phyloP scores from a whole-genome alignment of 2,329 filamentous ascomycete genomes.

The Monosporascus sp. region DNA sequence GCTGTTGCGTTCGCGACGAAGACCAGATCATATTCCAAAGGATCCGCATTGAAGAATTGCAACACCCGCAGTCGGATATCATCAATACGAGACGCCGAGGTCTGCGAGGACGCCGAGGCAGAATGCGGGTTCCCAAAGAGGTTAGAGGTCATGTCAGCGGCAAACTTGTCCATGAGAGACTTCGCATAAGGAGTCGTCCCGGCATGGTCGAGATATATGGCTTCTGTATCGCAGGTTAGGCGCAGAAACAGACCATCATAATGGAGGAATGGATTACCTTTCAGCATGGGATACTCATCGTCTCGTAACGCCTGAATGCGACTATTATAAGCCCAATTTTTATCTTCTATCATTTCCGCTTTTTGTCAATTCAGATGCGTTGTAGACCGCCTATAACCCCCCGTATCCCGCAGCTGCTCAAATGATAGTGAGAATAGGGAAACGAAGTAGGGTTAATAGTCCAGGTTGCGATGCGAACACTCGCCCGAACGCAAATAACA shows the following conservation, averaged over 20 bases:
- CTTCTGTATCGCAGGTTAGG: slow-evolving; percentile 41
- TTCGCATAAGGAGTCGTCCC: slow-evolving; percentile 83
- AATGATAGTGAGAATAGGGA: too few relatives aligned
- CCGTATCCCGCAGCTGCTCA: not conserved
- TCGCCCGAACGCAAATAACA: too few relatives aligned
- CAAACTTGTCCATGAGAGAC: slow-evolving; percentile 74
- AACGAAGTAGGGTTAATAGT: too few relatives aligned
- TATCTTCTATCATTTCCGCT: slow-evolving; percentile 23
- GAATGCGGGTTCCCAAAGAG: slow-evolving; percentile 93
- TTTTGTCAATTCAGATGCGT: slow-evolving; percentile 7
- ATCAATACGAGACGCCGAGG: slow-evolving; percentile 69
- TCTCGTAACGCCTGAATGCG: slow-evolving; percentile 53
- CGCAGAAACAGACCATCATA: not conserved
- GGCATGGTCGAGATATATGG: slow-evolving; percentile 86
- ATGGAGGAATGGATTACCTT: slow-evolving; percentile 38
- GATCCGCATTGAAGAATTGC: slow-evolving; percentile 74
- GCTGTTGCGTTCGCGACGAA: slow-evolving; percentile 59
- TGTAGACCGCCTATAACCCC: not conserved
- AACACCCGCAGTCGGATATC: slow-evolving; percentile 67
- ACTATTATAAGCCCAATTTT: slow-evolving; percentile 44
- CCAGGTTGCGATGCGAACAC: too few relatives aligned
- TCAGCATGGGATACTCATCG: slow-evolving; percentile 64
- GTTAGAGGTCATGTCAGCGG: slow-evolving; percentile 69
- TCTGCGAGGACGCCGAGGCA: slow-evolving; percentile 72
- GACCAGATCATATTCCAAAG: slow-evolving; percentile 73